These are phyloP conservation scores for Cladophialophora immunda DNA, from an alignment of 2,329 filamentous ascomycete genomes.

Conservation along the genomic window DNA sequence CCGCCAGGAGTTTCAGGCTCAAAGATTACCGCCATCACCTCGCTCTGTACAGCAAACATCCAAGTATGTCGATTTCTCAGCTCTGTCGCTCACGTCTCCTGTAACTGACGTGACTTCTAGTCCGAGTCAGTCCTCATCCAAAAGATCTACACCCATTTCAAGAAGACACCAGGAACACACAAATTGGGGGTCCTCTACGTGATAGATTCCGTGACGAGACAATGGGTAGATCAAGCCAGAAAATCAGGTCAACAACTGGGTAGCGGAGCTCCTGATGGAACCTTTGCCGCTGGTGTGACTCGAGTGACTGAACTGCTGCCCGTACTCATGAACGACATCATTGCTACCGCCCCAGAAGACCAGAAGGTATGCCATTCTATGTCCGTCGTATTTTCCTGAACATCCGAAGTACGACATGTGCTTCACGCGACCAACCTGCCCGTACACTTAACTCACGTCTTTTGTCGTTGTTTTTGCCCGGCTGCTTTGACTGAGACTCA, in stretches of 20 bases:
- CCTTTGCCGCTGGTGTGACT: conserved; percentile 92
- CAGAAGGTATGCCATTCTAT: conserved; percentile 81
- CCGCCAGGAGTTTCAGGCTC: conserved; percentile 93
- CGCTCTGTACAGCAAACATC: conserved; percentile 86
- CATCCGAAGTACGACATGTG: not conserved
- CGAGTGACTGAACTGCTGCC: conserved; percentile 96
- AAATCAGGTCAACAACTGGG: conserved; percentile 82
- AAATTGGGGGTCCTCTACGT: conserved; percentile 99
- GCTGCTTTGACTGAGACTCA: conserved; percentile 51
- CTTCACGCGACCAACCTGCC: not conserved
- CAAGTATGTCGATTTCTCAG: conserved; percentile 70
- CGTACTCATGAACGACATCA: conserved; percentile 92
- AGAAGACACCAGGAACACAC: conserved; percentile 91
- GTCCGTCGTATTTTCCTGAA: conserved; percentile 17
- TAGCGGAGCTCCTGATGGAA: conserved; percentile 84
- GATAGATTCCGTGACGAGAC: conserved; percentile 99
- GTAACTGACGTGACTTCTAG: conserved; percentile 60
- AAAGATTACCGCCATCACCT: conserved; percentile 86
- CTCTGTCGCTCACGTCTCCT: conserved; percentile 2
- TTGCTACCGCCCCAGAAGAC: conserved; percentile 84
- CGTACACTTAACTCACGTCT: not conserved
- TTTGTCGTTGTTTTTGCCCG: conserved; percentile 17
- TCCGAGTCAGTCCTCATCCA: conserved; percentile 94
- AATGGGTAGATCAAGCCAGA: conserved; percentile 97
- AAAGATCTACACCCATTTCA: conserved; percentile 97